Conservation (phyloP, 495 filamentous ascomycete species). For the Talaromyces stipitatus region DNA sequence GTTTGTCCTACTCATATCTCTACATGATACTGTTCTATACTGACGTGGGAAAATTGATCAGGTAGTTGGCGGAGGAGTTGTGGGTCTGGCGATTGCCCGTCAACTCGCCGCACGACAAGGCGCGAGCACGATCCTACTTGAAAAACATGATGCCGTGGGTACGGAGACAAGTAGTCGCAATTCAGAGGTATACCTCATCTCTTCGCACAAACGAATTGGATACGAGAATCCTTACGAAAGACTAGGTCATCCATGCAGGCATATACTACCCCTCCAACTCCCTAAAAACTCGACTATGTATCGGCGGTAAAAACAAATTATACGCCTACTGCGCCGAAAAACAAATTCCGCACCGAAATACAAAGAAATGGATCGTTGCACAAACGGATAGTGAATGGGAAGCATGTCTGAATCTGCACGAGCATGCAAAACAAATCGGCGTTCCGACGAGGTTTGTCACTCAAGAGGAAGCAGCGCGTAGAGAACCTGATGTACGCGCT, state of each 20-base stretch:
- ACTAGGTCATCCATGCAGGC: slow-evolving; percentile 86
- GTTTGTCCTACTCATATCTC: slow-evolving; percentile 32
- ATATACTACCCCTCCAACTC: slow-evolving; percentile 76
- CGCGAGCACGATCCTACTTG: slow-evolving; percentile 69
- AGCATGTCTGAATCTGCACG: slow-evolving; percentile 57
- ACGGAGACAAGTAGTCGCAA: slow-evolving; percentile 91
- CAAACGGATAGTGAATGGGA: slow-evolving; percentile 65
- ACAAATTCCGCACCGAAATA: slow-evolving; percentile 61
- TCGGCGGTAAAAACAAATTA: slow-evolving; percentile 64
- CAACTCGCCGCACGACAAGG: slow-evolving; percentile 57
- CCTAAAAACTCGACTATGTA: slow-evolving; percentile 79
- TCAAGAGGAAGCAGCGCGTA: slow-evolving; percentile 45
- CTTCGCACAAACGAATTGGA: not conserved
- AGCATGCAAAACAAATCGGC: slow-evolving; percentile 53
- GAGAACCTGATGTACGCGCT: slow-evolving; percentile 70
- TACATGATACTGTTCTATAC: slow-evolving; percentile 2
- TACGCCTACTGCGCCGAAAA: slow-evolving; percentile 68
- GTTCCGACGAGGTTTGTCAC: slow-evolving; percentile 70
- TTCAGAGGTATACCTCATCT: slow-evolving; percentile 57
- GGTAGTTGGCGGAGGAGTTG: slow-evolving; percentile 86
- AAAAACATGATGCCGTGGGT: slow-evolving; percentile 68
- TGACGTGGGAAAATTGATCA: slow-evolving; percentile 17
- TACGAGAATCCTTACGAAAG: too few relatives aligned
- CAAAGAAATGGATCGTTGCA: slow-evolving; percentile 92
- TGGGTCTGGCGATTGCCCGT: slow-evolving; percentile 83